A percentile compares a stretch with the other conserved stretches of the same genome.
Conservation (phyloP, 116 monocot genomes). For the Trichopus zeylanicus region DNA sequence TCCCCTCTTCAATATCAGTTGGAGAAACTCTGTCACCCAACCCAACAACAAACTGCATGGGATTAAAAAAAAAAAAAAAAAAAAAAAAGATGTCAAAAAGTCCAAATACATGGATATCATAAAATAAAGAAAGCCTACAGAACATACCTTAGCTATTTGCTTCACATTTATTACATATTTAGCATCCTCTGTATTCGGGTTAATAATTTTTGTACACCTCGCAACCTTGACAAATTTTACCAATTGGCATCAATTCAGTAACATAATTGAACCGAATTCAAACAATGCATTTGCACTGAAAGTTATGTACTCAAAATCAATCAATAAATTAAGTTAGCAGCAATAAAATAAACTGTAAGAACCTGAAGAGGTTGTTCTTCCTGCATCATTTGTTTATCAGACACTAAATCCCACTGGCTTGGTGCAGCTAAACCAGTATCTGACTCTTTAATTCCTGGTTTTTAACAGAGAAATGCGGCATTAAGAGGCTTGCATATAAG, state of each 20-base stretch:
- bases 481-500: neutral
- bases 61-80: neutral
- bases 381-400: slow-evolving; percentile 98
- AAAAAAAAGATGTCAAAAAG: neutral
- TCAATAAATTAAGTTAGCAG: neutral
- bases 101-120: neutral
- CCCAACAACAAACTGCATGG: slow-evolving; percentile 87
- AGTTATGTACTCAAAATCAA: neutral
- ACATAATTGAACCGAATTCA: neutral
- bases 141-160: slow-evolving; percentile 78
- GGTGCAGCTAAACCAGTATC: slow-evolving; percentile 89
- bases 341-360: neutral
- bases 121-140: neutral
- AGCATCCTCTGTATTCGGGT: slow-evolving; percentile 85
- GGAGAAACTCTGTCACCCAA: slow-evolving; percentile 96
- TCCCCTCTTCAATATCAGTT: slow-evolving; percentile 98
- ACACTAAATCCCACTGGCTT: slow-evolving; percentile 91
- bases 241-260: neutral
- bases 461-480: neutral
- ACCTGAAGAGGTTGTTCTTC: slow-evolving; percentile 96
- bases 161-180: slow-evolving; percentile 95
- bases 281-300: neutral
- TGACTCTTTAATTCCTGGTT: slow-evolving; percentile 84
- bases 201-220: slow-evolving; percentile 91
- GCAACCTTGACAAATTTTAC: slow-evolving; percentile 42